Percentiles rank a stretch among this genome's conserved stretches.
phyloP scores from a whole-genome alignment of 345 rosid genomes.

The Barbarea vulgaris region DNA sequence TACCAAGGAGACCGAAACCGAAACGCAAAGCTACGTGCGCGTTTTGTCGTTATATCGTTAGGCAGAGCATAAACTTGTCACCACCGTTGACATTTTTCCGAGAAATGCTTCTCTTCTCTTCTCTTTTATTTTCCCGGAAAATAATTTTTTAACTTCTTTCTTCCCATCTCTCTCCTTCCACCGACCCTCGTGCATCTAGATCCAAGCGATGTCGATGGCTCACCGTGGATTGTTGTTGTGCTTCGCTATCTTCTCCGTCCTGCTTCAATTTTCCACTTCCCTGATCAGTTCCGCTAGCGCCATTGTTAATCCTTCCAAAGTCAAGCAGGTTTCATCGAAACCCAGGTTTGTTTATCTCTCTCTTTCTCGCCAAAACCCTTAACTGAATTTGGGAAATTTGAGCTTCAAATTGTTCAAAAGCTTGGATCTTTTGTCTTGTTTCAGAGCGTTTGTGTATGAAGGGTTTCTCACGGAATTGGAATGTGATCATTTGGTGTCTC shows the following conservation, averaged over 20 bases:
- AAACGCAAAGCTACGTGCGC: not conserved
- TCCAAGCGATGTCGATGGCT: conserved; percentile 20
- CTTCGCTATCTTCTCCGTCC: conserved; percentile 46
- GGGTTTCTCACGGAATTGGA: conserved; percentile 93
- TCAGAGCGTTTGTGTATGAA: conserved; percentile 91
- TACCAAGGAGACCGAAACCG: not conserved
- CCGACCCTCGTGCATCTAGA: conserved; percentile 24
- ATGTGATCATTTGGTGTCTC: conserved; percentile 91
- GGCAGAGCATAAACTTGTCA: conserved; percentile 24
- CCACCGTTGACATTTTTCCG: conserved; percentile 24
- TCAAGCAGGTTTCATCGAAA: conserved; percentile 80
- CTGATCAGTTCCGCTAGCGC: conserved; percentile 53
- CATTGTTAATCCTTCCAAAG: conserved; percentile 74
- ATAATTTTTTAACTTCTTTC: not conserved
- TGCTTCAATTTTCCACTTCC: conserved; percentile 44
- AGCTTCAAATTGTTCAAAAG: not conserved
- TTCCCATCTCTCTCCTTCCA: not conserved
- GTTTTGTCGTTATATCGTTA: conserved; percentile 33
- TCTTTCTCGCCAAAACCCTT: not conserved
- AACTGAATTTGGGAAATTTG: not conserved
- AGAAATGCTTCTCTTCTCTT: conserved; percentile 3
- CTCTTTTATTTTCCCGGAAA: conserved; percentile 15
- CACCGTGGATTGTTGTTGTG: conserved; percentile 23
- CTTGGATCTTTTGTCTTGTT: conserved; percentile 1
- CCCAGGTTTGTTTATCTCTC: conserved; percentile 66